Base-by-base conservation (phyloP, 2,329 filamentous ascomycete genomes). In the Rasamsonia emersonii region DNA sequence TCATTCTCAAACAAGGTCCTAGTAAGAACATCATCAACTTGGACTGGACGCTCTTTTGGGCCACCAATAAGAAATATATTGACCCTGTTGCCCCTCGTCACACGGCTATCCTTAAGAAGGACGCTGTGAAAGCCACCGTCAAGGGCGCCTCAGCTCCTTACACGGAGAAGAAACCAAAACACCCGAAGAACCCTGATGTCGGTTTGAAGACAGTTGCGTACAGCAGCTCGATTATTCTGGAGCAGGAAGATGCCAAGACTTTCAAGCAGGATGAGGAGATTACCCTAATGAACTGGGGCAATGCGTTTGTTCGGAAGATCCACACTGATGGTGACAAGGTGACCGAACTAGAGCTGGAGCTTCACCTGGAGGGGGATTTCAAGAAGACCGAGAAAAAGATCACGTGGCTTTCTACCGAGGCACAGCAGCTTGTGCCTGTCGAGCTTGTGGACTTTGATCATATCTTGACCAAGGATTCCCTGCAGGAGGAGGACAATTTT, bases 341-440 rank as follows among this genome's bases (percentile, higher is more conserved):
- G 48, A 80, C 77, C 9, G 67, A 64, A 20, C 70, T 94, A 23
- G 81, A 82, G 36, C 69, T 91, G 33, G 85, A 94, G 62, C 75
- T 95, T n/a, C 82, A 96, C 60, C 75, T 95, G 30, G 77, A 82
- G 49, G 88, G 89, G 35, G 89, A 96, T 57, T 84, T 96, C 59
- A 94, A 93, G 70, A 81, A 84, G 53, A 96, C 89, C 0, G 79
- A 86, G 52, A 95, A 95, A 76, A 96, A 96, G 71, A 77, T 96
- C 21, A 95, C 88, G 1, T 96, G 89, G 89, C 67, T 96, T 28
- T 80, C 85, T 2, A 74, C 72, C 1, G 75, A 84, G 44, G 75
- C 74, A 26, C 82, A 89, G 63, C 74, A 82, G 37, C 72, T 94
- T 1, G 70, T 93, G 9, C 77, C 79, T 5, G 79, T 91, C 14